Evolutionary conservation across 768 basidiomycete species (phyloP).

Genomic region (Tylopilus sp.): DNA sequence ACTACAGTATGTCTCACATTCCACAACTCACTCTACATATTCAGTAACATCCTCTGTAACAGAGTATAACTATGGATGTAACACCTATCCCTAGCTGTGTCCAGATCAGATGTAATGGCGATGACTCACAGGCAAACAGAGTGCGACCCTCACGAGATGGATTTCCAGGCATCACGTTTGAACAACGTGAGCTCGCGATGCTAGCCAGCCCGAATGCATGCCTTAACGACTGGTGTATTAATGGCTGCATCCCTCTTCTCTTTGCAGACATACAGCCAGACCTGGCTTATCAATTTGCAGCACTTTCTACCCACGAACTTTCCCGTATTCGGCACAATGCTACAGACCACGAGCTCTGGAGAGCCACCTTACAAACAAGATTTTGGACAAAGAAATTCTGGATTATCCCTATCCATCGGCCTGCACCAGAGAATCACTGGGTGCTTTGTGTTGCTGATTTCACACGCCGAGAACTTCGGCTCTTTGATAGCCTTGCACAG

Average conservation of each 20-base stretch:
- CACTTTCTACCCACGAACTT: conserved; percentile 12
- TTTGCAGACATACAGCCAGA: background rate
- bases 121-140: background rate
- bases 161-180: conserved; percentile 3
- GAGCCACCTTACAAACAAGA: background rate
- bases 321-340: background rate
- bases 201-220: conserved; percentile 1
- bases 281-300: background rate
- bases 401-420: conserved; percentile 38
- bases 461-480: conserved; percentile 1
- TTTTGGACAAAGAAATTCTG: conserved; percentile 18
- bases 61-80: no score
- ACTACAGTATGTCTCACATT: background rate
- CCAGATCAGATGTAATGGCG: background rate
- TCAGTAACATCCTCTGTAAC: no score
- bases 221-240: conserved; percentile 17
- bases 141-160: background rate
- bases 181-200: conserved; percentile 1
- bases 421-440: conserved; percentile 28
- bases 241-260: conserved; percentile 12
- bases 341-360: conserved; percentile 20
- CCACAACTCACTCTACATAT: background rate
- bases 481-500: conserved; percentile 14
- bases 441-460: conserved; percentile 25
- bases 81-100: background rate